Conservation (phyloP, 2,329 filamentous ascomycete species). For the Huntiella decipiens region DNA sequence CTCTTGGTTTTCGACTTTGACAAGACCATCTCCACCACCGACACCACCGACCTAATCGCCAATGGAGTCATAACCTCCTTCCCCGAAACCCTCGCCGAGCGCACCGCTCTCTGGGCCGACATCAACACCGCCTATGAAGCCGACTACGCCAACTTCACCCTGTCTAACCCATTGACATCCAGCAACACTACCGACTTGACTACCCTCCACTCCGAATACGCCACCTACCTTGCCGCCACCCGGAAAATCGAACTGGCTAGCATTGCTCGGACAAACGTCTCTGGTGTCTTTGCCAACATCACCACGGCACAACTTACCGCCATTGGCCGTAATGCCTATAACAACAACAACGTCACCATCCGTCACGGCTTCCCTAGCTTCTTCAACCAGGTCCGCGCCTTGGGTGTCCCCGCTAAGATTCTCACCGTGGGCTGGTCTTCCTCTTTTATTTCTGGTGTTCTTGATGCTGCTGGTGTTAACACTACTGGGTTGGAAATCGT, state of each 20-base stretch:
- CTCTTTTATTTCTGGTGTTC: conserved; percentile 27
- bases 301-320: conserved; percentile 16
- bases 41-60: conserved; percentile 32
- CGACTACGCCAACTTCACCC: conserved; percentile 17
- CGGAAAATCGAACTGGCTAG: conserved; percentile 27
- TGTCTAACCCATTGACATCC: conserved; percentile 17
- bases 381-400: conserved; percentile 16
- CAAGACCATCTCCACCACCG: conserved; percentile 35
- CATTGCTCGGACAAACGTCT: conserved; percentile 23
- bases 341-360: conserved; percentile 21
- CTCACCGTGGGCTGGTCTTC: conserved; percentile 34
- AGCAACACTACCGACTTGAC: neutral
- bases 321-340: conserved; percentile 6
- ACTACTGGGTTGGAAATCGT: conserved; percentile 18
- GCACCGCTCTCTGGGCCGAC: conserved; percentile 7
- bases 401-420: conserved; percentile 23
- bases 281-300: conserved; percentile 23
- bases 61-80: conserved; percentile 23
- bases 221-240: conserved; percentile 16
- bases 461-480: conserved; percentile 16
- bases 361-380: neutral
- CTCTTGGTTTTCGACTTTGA: conserved; percentile 39
- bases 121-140: conserved; percentile 19
- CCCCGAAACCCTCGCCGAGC: conserved; percentile 18
- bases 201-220: conserved; percentile 22